phyloP scores from a whole-genome alignment of 371 early-diverging fungal genomes.

The Mucor plumbeus region DNA sequence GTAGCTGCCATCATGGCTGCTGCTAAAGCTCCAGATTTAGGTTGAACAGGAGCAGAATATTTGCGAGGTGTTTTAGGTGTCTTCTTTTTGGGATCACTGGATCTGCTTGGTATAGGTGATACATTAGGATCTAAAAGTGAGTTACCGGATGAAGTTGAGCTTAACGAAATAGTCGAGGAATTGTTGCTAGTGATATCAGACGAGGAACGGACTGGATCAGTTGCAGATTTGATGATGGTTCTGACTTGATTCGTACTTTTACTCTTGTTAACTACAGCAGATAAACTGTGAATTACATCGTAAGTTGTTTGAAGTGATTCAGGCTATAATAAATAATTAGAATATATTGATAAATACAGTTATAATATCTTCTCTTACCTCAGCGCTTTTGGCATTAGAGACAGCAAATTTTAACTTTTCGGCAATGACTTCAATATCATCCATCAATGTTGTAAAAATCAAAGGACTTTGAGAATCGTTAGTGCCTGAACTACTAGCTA shows the following conservation, averaged over 20 bases:
- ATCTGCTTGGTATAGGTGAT: conserved; percentile 11
- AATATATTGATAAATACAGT: not conserved
- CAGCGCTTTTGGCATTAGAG: conserved; percentile 41
- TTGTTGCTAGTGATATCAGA: conserved; percentile 18
- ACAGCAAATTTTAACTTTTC: conserved; percentile 47
- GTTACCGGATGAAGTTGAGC: conserved; percentile 5
- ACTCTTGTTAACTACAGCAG: conserved; percentile 40
- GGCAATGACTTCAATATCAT: conserved; percentile 46
- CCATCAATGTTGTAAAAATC: conserved; percentile 44
- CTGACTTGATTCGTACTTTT: conserved; percentile 35
- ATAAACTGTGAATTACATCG: conserved; percentile 47
- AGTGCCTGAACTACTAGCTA: conserved; percentile 16
- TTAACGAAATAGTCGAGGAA: conserved; percentile 9
- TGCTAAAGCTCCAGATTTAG: conserved; percentile 54
- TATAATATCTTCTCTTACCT: conserved; percentile 19
- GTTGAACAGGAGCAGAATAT: conserved; percentile 35
- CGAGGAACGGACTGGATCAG: conserved; percentile 30
- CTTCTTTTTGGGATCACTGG: conserved; percentile 35
- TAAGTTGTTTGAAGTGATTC: conserved; percentile 44
- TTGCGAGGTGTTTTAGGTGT: conserved; percentile 38
- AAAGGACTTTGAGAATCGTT: conserved; percentile 31
- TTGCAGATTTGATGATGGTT: conserved; percentile 33
- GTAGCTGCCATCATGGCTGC: conserved; percentile 61
- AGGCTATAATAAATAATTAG: conserved; percentile 22
- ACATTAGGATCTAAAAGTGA: not conserved